Base-by-base conservation (phyloP, 768 basidiomycete species). In the Nidularia pulvinata region DNA sequence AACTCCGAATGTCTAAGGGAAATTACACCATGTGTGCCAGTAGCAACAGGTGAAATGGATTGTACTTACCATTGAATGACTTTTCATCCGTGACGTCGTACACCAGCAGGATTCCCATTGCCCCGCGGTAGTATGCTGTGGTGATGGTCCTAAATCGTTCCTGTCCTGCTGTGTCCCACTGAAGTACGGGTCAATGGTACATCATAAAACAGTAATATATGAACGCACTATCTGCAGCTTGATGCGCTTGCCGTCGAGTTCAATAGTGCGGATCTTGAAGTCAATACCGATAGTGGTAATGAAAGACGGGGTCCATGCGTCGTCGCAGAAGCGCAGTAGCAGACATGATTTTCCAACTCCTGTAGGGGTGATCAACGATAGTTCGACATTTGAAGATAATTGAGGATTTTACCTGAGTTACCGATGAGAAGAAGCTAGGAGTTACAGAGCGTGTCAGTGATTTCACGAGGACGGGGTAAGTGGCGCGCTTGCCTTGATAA, bases 131-230 rank as follows among this genome's bases (percentile, higher is more conserved):
- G 74, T 99, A 99, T 9, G 97, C 94, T 19, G 95, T 95, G 45
- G 97, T 98, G 70, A 99, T 98, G 16, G 97, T 98, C 66, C 96
- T 82, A 79, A 98, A 98, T 30, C 95, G 89, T 76, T 99, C 97
- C 77, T 98, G 96, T 33, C 97, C 97, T 52, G 96, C 95, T 55
- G 96, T 99, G 69, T 98, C 96, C 96, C 96, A 98, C 95, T 98
- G 64, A 51, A 49, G 30, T 49, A 54, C 57, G 42, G 59, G 57
- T 13, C 49, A 42, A 35, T 25, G 34, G 25, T n/a, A 2, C 50
- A 16, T 22, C 6, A 19, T 39, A 50, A 33, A 51, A 33, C 25
- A 4, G 22, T 10, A 35, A 6, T 25, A 37, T 42, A 22, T 13
- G 10, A 5, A 81, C 91, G 60, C 59, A 96, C 95, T 69, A 98